Evolutionary conservation across 495 filamentous ascomycete genomes (phyloP), one percentile per base, ranked within the genome.

Genomic region (Chaetomium tenue): DNA sequence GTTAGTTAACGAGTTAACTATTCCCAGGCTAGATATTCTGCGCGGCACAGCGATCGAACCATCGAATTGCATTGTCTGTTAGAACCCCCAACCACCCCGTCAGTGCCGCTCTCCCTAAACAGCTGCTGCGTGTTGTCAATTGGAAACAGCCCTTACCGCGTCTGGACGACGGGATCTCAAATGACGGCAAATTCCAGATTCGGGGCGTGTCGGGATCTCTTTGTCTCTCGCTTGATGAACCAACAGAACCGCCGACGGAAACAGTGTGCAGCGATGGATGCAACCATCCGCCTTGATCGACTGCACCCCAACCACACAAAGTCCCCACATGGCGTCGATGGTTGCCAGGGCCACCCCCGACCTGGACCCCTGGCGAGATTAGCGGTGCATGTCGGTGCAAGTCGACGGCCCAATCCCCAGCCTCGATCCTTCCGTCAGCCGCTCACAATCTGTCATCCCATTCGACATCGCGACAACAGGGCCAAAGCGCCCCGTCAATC

Each of bases 361-460:
- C 64, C 8, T 46, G 47, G 64, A 62, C 74, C 33, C 74, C 71
- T 73, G 68, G 65, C 69, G 68, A 75, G 71, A 76, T 76, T 73
- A 66, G 69, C 62, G 67, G 64, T 68, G 71, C 74, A 71, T 71
- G 69, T 68, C 62, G 67, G 64, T 68, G 71, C 74, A 71, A 70
- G 69, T 68, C 53, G 28, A 22, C 58, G 52, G 68, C 61, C 74
- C 73, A 73, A 76, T 73, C 72, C 67, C 65, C 52, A 64, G 65
- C 65, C 61, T 60, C 63, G 55, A 66, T 72, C 54, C 59, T 67
- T 37, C 28, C 48, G 63, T 59, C 64, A 63, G 69, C 71, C 63
- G 63, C 64, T 50, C 16, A 33, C 25, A 61, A 44, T 52, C 59
- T 42, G 59, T 25, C 59, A 26, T 61, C 30, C 47, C 59, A 61